A percentile compares a stretch with the other conserved stretches of the same genome.
Evolutionary conservation across 1,139 yeast species (phyloP).

Genomic region (Yamadazyma sp.): DNA sequence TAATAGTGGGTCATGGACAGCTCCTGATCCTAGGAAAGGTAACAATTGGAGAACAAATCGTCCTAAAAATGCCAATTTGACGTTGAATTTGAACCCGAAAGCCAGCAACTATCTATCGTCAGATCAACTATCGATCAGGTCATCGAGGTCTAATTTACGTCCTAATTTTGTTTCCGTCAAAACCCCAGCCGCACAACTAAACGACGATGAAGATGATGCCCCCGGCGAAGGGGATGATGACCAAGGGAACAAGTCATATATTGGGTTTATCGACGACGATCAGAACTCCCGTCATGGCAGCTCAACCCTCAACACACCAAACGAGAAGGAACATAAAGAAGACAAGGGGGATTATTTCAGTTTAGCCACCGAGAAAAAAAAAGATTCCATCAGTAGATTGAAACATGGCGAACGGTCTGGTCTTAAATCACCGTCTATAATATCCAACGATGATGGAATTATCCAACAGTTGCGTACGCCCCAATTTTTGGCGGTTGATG

Average conservation of each 20-base stretch:
- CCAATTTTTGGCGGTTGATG: conserved; percentile 33
- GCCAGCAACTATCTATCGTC: conserved; percentile 10
- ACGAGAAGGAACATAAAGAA: conserved; percentile 15
- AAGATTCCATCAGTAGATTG: conserved; percentile 7
- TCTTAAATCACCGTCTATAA: conserved; percentile 32
- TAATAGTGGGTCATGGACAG: not conserved
- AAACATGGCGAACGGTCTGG: conserved; percentile 10
- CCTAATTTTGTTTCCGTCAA: conserved; percentile 81
- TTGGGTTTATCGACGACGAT: conserved; percentile 32
- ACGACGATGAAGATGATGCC: conserved; percentile 58
- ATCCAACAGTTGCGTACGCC: conserved; percentile 39
- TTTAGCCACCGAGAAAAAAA: conserved; percentile 13
- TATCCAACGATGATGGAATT: conserved; percentile 40
- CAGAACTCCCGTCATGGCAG: conserved; percentile 7
- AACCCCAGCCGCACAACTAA: conserved; percentile 69
- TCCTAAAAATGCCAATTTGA: conserved; percentile 6
- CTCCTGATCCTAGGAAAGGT: not conserved
- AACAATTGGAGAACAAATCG: not conserved
- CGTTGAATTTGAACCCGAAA: conserved; percentile 7
- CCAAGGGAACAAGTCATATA: conserved; percentile 26
- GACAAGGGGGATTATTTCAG: conserved; percentile 18
- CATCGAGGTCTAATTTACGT: conserved; percentile 40
- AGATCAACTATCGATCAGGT: conserved; percentile 27
- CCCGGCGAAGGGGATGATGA: conserved; percentile 29
- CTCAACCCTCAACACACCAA: conserved; percentile 12